A percentile compares a stretch with the other conserved stretches of the same genome.
Conservation (phyloP, 192 early-diverging fungal genomes). For the Lunasporangiospora selenospora region DNA sequence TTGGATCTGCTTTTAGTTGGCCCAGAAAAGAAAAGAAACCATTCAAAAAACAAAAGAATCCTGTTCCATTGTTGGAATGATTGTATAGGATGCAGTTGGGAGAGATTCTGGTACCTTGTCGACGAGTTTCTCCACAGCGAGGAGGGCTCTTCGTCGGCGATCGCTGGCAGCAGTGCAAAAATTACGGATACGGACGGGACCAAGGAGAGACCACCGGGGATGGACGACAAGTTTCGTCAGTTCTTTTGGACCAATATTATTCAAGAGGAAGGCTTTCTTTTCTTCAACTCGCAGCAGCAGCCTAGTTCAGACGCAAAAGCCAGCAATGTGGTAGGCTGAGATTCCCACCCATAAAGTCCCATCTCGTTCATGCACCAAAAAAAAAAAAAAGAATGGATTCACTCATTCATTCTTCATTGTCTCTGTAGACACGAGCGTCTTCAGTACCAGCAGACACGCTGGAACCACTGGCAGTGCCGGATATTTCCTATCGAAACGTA, state of each 20-base stretch:
- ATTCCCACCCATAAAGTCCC: neutral
- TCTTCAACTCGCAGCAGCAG: constrained; percentile 3
- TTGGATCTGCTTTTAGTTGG: constrained; percentile 12
- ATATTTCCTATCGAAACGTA: constrained; percentile 12
- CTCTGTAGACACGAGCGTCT: neutral
- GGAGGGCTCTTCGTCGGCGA: no score
- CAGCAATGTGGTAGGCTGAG: neutral
- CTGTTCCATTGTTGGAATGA: neutral
- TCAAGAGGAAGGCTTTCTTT: constrained; percentile 19
- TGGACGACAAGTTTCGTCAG: constrained; percentile 32
- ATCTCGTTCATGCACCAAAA: neutral
- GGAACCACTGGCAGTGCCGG: neutral
- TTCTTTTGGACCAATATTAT: constrained; percentile 46
- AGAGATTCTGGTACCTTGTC: constrained; percentile 44
- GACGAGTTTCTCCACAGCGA: constrained; percentile 16
- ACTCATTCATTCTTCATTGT: neutral
- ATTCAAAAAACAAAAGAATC: constrained; percentile 4
- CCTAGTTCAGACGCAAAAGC: neutral
- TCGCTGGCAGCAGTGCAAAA: no score
- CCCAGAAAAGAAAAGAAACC: constrained; percentile 20
- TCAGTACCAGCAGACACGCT: constrained; percentile 13
- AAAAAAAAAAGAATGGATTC: neutral
- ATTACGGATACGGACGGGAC: no score
- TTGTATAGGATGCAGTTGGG: constrained; percentile 37
- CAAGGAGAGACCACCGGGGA: no score